phyloP scores from a whole-genome alignment of 257 asterid genomes.

The Pogostemon cablin region DNA sequence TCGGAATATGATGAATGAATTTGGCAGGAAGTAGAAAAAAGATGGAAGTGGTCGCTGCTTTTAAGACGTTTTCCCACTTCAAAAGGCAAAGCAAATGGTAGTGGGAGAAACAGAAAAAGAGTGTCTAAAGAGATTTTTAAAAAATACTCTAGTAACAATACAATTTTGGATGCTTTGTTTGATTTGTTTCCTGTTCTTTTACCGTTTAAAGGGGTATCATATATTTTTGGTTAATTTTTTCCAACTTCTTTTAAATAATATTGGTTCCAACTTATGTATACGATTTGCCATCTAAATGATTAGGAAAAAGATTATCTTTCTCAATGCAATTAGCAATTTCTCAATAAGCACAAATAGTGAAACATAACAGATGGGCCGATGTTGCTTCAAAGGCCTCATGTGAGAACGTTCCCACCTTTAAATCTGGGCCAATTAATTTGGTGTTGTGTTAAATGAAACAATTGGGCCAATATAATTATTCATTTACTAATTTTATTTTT shows the following conservation, averaged over 20 bases:
- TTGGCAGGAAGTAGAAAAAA: slow-evolving; percentile 50
- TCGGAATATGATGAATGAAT: slow-evolving; percentile 33
- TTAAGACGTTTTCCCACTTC: slow-evolving; percentile 43
- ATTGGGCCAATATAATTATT: neutral
- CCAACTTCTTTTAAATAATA: neutral
- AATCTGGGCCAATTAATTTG: neutral
- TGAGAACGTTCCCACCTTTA: neutral
- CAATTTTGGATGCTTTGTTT: slow-evolving; percentile 36
- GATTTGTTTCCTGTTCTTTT: slow-evolving; percentile 23
- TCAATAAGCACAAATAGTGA: neutral
- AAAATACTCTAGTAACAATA: neutral
- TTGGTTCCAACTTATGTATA: too few relatives aligned
- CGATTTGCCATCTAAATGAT: too few relatives aligned
- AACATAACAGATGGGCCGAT: neutral
- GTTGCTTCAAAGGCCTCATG: neutral
- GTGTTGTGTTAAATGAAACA: neutral
- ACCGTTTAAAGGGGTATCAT: neutral
- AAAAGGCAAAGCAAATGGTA: slow-evolving; percentile 42
- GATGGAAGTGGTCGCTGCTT: slow-evolving; percentile 46
- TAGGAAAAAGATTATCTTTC: too few relatives aligned
- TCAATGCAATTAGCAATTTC: too few relatives aligned
- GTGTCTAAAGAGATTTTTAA: neutral
- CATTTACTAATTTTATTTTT: neutral
- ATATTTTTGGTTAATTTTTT: slow-evolving; percentile 3
- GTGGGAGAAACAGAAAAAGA: slow-evolving; percentile 35